A percentile compares a stretch with the other conserved stretches of the same genome.
Evolutionary conservation across 495 filamentous ascomycete genomes (phyloP).

Genomic region (Tuber aestivum): DNA sequence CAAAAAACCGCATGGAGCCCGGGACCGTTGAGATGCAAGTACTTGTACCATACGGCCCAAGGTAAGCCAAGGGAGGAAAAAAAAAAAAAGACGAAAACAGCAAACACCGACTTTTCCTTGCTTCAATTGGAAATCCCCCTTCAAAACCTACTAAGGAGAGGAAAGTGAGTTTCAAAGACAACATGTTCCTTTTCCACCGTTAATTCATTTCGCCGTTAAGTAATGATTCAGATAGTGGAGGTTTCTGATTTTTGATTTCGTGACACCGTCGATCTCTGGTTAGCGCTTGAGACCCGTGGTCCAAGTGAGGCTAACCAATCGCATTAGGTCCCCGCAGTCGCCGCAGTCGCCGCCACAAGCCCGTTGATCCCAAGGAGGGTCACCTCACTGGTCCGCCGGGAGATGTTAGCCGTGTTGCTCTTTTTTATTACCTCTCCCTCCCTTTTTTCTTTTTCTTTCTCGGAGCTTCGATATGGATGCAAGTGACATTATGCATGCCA

Average conservation of each 20-base stretch:
- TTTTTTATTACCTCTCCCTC: slow-evolving; percentile 8
- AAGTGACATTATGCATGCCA: slow-evolving; percentile 16
- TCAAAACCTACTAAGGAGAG: background rate
- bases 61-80: background rate
- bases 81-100: background rate
- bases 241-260: background rate
- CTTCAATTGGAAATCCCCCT: background rate
- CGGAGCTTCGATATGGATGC: slow-evolving; percentile 5
- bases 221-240: background rate
- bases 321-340: background rate
- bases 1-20: background rate
- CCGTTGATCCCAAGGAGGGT: slow-evolving; percentile 46
- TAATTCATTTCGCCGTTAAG: background rate
- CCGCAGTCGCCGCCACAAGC: slow-evolving; percentile 24
- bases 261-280: background rate
- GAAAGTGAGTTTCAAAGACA: background rate
- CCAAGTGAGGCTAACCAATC: background rate
- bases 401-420: slow-evolving; percentile 5
- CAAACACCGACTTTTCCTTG: background rate
- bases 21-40: background rate
- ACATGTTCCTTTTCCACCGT: background rate
- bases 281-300: background rate
- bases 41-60: background rate
- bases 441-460: slow-evolving; percentile 10
- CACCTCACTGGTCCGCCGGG: slow-evolving; percentile 42